Evolutionary conservation across 176 grass and related monocot species (phyloP), one percentile per base, ranked within the genome.

Genomic region (Oryza longistaminata): DNA sequence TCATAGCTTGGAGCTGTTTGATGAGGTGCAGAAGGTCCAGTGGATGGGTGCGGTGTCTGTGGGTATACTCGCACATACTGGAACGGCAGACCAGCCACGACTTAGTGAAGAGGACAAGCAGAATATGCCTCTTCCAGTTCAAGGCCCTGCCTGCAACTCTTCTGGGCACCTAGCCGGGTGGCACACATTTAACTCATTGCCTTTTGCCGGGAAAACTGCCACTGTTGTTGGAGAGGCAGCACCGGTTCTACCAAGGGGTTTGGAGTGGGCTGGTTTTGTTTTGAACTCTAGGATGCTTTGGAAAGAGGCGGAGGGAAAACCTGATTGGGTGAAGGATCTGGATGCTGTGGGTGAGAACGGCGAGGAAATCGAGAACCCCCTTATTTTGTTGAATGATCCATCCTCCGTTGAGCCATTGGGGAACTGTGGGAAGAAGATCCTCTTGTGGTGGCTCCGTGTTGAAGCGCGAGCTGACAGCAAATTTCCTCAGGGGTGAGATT

Each of bases 1-100:
- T n/a, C 96, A 99, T 40, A 96, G 76, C 83, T 88, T 99, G 80
- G 96, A 99, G 86, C 84, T 99, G n/a, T 99, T 99, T 64, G 91
- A 99, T 45, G 96, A 99, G 93, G 89, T 92, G 88, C 96, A 99
- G 75, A 99, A 99, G 81, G 93, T 99, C 42, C 87, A 92, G 77
- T 99, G 96, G 96, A 96, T 99, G 91, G 96, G 91, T 19, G 88
- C 91, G 0, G 88, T 94, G 33, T 94, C 96, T 0, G 64, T 96
- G 2, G 96, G 96, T 34, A 99, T 99, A 84, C 85, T 97, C 40
- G 90, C 92, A 1, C 94, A 97, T 49, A 94, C 90, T 2, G 94
- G 94, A 7, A 71, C 60, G 0, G 78, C 87, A 11, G 82, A 78
- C 0, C 78, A 86, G 62, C 66, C 70, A 25, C 93, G 76, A 74